Conservation (phyloP, 2,329 filamentous ascomycete species). For the Trichoderma sp. region DNA sequence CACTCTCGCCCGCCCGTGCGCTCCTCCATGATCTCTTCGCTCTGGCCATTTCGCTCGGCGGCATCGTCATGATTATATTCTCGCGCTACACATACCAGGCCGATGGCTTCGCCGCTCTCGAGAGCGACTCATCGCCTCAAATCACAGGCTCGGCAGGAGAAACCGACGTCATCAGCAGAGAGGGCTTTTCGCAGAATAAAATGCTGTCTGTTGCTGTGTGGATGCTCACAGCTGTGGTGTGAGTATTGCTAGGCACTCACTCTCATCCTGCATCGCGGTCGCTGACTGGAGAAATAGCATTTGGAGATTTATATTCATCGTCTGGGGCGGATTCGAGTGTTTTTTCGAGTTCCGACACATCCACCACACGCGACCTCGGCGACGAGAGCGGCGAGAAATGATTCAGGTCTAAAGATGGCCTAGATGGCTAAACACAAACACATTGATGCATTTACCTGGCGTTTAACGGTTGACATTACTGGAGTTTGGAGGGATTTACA, state of each 20-base stretch:
- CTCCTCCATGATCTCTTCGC: slow-evolving; percentile 38
- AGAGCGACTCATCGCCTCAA: neutral
- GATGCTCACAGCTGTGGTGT: slow-evolving; percentile 20
- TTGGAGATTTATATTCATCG: slow-evolving; percentile 21
- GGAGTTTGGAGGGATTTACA: neutral
- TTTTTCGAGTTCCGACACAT: slow-evolving; percentile 11
- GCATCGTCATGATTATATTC: slow-evolving; percentile 35
- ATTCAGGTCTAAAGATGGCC: neutral
- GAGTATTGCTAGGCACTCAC: neutral
- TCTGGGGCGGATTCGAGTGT: slow-evolving; percentile 22
- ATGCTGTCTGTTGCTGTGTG: slow-evolving; percentile 22
- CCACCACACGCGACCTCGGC: neutral
- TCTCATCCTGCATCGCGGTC: neutral
- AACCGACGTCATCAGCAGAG: slow-evolving; percentile 10
- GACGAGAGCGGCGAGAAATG: neutral
- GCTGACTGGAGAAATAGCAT: slow-evolving; percentile 2
- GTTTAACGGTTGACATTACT: neutral
- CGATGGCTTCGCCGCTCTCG: slow-evolving; percentile 1
- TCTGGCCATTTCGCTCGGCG: slow-evolving; percentile 37
- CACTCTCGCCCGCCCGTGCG: slow-evolving; percentile 32
- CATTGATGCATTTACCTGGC: neutral
- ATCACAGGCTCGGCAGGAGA: neutral
- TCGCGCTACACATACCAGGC: slow-evolving; percentile 15
- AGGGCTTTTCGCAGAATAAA: slow-evolving; percentile 17
- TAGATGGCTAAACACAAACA: neutral